A percentile compares a stretch with the other conserved stretches of the same genome.
phyloP scores from a whole-genome alignment of 495 filamentous ascomycete species.

The Immersiella caudata region DNA sequence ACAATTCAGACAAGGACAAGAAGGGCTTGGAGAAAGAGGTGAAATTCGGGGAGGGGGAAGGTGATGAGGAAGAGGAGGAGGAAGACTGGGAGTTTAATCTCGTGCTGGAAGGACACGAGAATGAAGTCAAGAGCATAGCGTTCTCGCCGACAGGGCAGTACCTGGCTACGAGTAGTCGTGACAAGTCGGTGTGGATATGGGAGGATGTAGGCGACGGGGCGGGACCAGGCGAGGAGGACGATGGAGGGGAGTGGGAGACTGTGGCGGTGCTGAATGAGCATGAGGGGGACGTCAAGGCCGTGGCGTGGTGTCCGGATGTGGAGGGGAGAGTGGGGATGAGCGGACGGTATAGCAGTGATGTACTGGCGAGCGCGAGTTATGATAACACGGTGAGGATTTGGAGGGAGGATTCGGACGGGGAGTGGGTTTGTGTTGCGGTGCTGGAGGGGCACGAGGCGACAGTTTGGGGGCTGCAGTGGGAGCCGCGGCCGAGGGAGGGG shows the following conservation, averaged over 20 bases:
- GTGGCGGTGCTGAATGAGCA: slow-evolving; percentile 93
- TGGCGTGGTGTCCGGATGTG: slow-evolving; percentile 79
- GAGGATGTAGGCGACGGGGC: slow-evolving; percentile 72
- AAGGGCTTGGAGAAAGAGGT: slow-evolving; percentile 28
- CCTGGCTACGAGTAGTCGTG: slow-evolving; percentile 85
- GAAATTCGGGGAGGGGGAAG: slow-evolving; percentile 22
- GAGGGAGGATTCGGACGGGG: slow-evolving; percentile 81
- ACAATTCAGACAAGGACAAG: slow-evolving; percentile 48
- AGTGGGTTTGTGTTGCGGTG: slow-evolving; percentile 89
- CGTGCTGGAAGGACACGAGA: slow-evolving; percentile 90
- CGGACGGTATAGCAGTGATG: slow-evolving; percentile 50
- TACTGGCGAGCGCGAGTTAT: slow-evolving; percentile 84
- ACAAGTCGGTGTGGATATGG: slow-evolving; percentile 99
- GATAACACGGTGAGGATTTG: slow-evolving; percentile 90
- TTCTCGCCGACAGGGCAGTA: slow-evolving; percentile 80
- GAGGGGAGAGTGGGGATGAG: slow-evolving; percentile 34
- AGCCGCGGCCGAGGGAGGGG: slow-evolving; percentile 49
- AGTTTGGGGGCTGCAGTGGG: slow-evolving; percentile 89
- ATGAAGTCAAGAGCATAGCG: slow-evolving; percentile 84
- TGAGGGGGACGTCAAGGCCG: slow-evolving; percentile 90
- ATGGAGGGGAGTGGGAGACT: slow-evolving; percentile 93
- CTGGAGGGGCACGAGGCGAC: slow-evolving; percentile 76
- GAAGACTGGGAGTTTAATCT: slow-evolving; percentile 88
- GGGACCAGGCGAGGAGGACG: slow-evolving; percentile 31
- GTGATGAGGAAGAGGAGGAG: slow-evolving; percentile 47